phyloP scores from a whole-genome alignment of 1,139 yeast species.

The Pichia sp. region DNA sequence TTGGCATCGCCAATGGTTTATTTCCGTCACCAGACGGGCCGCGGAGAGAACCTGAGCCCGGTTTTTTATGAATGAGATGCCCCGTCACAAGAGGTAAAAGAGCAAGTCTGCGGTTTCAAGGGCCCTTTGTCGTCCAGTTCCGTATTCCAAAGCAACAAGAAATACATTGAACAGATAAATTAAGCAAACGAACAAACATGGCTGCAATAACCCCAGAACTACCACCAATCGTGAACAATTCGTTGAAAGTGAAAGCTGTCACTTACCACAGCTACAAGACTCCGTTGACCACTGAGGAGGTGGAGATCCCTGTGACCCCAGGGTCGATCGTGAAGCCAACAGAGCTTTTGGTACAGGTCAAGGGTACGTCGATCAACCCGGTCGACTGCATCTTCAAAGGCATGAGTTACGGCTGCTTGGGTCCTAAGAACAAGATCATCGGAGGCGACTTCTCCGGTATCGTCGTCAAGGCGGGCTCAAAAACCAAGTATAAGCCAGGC shows the following conservation, averaged over 20 bases:
- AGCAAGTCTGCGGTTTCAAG: too few relatives aligned
- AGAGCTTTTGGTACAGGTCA: conserved; percentile 54
- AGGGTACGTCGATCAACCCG: conserved; percentile 62
- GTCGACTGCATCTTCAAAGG: conserved; percentile 49
- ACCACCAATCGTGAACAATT: conserved; percentile 12
- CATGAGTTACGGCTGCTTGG: conserved; percentile 29
- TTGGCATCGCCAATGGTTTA: too few relatives aligned
- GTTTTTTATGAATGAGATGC: too few relatives aligned
- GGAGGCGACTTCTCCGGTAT: conserved; percentile 71
- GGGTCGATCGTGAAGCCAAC: conserved; percentile 34
- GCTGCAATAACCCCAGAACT: conserved; percentile 3
- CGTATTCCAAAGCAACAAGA: too few relatives aligned
- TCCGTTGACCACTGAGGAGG: conserved; percentile 19
- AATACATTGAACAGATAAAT: too few relatives aligned
- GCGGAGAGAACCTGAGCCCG: too few relatives aligned
- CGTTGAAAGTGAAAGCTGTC: conserved; percentile 15
- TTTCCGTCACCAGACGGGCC: too few relatives aligned
- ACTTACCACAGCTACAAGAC: conserved; percentile 19
- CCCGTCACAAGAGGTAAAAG: too few relatives aligned
- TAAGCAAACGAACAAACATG: neutral
- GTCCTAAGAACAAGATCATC: conserved; percentile 37
- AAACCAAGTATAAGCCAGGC: conserved; percentile 42
- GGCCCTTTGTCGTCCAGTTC: too few relatives aligned
- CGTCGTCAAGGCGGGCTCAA: conserved; percentile 54
- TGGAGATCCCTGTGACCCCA: conserved; percentile 13